phyloP scores from a whole-genome alignment of 179 eudicot genomes.

The Corrigiola litoralis region DNA sequence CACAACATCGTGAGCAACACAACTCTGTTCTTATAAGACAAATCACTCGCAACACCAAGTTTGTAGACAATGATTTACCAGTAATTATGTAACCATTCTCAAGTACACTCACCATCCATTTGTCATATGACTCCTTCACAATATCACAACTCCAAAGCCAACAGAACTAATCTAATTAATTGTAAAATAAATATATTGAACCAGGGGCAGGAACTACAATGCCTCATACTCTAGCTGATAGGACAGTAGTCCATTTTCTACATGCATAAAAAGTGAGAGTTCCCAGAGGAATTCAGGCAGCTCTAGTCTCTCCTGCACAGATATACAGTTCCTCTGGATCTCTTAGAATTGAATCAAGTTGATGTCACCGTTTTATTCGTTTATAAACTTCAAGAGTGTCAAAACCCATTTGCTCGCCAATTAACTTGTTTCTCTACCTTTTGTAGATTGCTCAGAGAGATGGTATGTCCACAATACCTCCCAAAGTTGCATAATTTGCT shows the following conservation, averaged over 20 bases:
- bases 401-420: slow-evolving; percentile 91
- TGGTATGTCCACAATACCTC: slow-evolving; percentile 91
- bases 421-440: slow-evolving; percentile 64
- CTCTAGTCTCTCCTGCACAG: slow-evolving; percentile 94
- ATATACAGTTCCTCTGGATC: slow-evolving; percentile 95
- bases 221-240: slow-evolving; percentile 72
- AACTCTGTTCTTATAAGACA: too few species aligned
- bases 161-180: too few species aligned
- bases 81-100: too few species aligned
- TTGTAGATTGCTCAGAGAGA: slow-evolving; percentile 75
- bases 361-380: slow-evolving; percentile 75
- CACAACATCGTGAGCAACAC: too few species aligned
- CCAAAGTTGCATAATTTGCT: slow-evolving; percentile 70
- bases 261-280: slow-evolving; percentile 86
- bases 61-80: too few species aligned
- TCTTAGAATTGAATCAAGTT: slow-evolving; percentile 60
- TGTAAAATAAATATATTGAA: too few species aligned
- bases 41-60: too few species aligned
- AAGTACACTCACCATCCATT: too few species aligned
- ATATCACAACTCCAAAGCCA: too few species aligned
- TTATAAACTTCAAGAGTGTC: slow-evolving; percentile 91
- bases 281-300: slow-evolving; percentile 89
- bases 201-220: slow-evolving; percentile 38
- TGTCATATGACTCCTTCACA: too few species aligned
- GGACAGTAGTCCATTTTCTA: slow-evolving; percentile 42